Percentiles rank a stretch among this genome's conserved stretches.
phyloP scores from a whole-genome alignment of 2,329 filamentous ascomycete genomes.

The Colletotrichum phormii region DNA sequence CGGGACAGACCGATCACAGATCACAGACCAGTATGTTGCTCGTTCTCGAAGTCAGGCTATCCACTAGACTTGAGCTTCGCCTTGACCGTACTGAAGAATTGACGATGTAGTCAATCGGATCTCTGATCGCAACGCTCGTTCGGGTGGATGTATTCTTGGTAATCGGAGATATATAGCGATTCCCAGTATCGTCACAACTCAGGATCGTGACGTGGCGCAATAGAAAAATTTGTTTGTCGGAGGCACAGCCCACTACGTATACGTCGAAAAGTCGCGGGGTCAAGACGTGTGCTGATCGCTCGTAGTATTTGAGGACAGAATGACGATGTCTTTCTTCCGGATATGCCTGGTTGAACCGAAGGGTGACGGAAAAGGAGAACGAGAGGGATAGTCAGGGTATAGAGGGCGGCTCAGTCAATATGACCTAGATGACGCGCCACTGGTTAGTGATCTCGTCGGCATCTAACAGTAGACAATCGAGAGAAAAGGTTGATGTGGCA shows the following conservation, averaged over 20 bases:
- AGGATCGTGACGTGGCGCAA: slow-evolving; percentile 11
- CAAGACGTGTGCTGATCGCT: background rate
- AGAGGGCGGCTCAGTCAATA: slow-evolving; percentile 12
- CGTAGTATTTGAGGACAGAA: slow-evolving; percentile 1
- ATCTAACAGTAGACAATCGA: background rate
- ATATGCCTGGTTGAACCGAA: slow-evolving; percentile 9
- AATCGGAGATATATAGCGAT: slow-evolving; percentile 12
- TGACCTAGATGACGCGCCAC: slow-evolving; percentile 27
- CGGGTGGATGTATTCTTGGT: background rate
- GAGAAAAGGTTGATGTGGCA: background rate
- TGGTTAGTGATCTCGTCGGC: slow-evolving; percentile 25
- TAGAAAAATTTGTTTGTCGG: background rate
- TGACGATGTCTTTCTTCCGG: background rate
- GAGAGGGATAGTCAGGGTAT: background rate
- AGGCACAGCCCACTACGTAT: slow-evolving; percentile 25
- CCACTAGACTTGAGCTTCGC: background rate
- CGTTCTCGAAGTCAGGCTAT: slow-evolving; percentile 20
- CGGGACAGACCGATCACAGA: slow-evolving; percentile 28
- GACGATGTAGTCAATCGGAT: background rate
- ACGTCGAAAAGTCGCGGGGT: background rate
- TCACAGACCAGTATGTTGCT: slow-evolving; percentile 35
- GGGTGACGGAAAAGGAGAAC: slow-evolving; percentile 19
- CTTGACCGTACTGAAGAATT: background rate
- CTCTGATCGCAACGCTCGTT: background rate
- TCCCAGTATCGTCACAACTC: slow-evolving; percentile 8